Evolutionary conservation across 1,139 yeast species (phyloP).

Genomic region (Geotrichum restrictum): DNA sequence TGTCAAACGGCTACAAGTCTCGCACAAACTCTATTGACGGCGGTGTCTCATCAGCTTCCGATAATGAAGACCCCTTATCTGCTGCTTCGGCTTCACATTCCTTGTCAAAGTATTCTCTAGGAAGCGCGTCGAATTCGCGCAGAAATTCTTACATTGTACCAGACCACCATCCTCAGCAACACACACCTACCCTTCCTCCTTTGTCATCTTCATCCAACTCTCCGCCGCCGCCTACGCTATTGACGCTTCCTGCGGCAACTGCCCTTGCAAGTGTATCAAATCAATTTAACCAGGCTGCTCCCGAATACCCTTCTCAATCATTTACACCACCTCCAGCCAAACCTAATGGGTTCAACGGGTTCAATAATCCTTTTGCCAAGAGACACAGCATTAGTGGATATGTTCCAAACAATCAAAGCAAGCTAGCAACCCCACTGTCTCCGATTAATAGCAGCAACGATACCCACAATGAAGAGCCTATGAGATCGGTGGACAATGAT

Average conservation of each 20-base stretch:
- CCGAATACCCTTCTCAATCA: not conserved
- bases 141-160: slow-evolving; percentile 33
- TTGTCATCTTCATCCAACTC: slow-evolving; percentile 5
- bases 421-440: slow-evolving; percentile 4
- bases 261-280: slow-evolving; percentile 9
- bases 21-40: slow-evolving; percentile 21
- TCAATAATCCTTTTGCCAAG: slow-evolving; percentile 12
- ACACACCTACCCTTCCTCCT: slow-evolving; percentile 4
- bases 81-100: slow-evolving; percentile 27
- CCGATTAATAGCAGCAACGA: not conserved
- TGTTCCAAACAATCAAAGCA: not conserved
- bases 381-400: slow-evolving; percentile 10
- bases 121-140: slow-evolving; percentile 31
- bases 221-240: slow-evolving; percentile 13
- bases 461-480: not conserved
- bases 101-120: slow-evolving; percentile 33
- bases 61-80: slow-evolving; percentile 34
- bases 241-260: slow-evolving; percentile 11
- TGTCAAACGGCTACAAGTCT: slow-evolving; percentile 26
- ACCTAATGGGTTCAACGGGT: not conserved
- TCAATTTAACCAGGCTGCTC: not conserved
- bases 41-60: slow-evolving; percentile 28
- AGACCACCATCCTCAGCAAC: slow-evolving; percentile 8
- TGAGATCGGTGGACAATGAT: not conserved
- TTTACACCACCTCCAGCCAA: not conserved